Conservation (phyloP, 2,329 filamentous ascomycete species). For the Blastomyces silverae region DNA sequence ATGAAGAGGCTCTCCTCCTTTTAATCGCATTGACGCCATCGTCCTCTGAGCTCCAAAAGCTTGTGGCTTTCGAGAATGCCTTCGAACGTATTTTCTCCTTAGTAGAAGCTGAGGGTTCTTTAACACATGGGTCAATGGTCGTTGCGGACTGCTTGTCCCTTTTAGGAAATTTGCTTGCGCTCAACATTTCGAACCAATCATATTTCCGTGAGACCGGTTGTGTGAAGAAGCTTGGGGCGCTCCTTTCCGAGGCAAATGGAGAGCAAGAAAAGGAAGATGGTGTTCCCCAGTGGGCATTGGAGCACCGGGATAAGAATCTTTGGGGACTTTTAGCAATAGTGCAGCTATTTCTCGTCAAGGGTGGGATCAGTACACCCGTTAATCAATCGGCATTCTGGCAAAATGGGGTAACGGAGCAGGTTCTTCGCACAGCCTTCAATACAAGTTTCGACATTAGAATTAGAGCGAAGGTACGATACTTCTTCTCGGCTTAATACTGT, state of each 20-base stretch:
- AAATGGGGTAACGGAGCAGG: conserved; percentile 68
- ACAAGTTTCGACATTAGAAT: conserved; percentile 66
- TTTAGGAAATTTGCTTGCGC: conserved; percentile 76
- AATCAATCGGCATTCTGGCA: conserved; percentile 86
- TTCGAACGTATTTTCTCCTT: conserved; percentile 82
- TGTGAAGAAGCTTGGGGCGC: conserved; percentile 61
- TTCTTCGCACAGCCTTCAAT: conserved; percentile 76
- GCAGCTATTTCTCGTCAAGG: conserved; percentile 73
- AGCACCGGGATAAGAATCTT: conserved; percentile 78
- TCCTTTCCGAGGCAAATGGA: conserved; percentile 58
- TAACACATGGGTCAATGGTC: conserved; percentile 73
- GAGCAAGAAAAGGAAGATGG: conserved; percentile 51
- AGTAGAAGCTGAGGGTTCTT: conserved; percentile 71
- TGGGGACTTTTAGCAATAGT: conserved; percentile 85
- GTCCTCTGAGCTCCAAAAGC: conserved; percentile 83
- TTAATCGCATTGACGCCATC: conserved; percentile 81
- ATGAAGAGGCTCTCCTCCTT: conserved; percentile 67
- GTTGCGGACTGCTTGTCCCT: conserved; percentile 92
- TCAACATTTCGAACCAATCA: conserved; percentile 87
- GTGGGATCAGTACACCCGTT: conserved; percentile 69
- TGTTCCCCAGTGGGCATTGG: conserved; percentile 65
- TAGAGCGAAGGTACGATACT: conserved; percentile 61
- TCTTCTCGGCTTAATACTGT: conserved; percentile 6
- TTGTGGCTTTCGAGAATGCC: conserved; percentile 91
- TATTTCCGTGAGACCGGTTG: conserved; percentile 88